phyloP scores from a whole-genome alignment of 345 rosid species.

The Corchorus capsularis region DNA sequence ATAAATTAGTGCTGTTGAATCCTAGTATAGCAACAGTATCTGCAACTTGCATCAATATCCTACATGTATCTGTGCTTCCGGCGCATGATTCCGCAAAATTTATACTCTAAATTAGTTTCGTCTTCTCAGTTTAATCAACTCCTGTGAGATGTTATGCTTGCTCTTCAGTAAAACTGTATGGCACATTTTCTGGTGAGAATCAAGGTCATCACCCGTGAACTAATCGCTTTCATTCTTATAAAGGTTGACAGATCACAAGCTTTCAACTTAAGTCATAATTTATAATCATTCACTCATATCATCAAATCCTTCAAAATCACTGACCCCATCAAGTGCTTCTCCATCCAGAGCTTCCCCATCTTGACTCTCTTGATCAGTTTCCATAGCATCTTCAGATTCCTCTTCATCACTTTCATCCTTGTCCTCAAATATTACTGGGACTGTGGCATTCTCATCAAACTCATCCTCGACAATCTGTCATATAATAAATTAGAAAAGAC shows the following conservation, averaged over 20 bases:
- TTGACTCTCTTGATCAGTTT: constrained; percentile 37
- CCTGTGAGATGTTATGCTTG: background rate
- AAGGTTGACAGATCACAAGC: background rate
- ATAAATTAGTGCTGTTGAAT: background rate
- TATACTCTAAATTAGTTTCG: background rate
- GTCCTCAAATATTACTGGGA: constrained; percentile 70
- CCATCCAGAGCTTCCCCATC: constrained; percentile 40
- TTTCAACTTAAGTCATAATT: background rate
- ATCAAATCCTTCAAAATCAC: constrained; percentile 53
- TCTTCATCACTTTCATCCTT: constrained; percentile 73
- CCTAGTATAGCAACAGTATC: background rate
- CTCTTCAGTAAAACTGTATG: background rate
- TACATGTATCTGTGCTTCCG: background rate
- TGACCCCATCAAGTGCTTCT: constrained; percentile 23
- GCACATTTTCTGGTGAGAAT: background rate
- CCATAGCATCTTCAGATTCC: constrained; percentile 64
- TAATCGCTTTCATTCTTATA: background rate
- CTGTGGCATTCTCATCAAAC: constrained; percentile 42
- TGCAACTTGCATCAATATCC: background rate
- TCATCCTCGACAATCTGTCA: constrained; percentile 57
- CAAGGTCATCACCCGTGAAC: background rate
- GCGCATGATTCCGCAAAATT: background rate
- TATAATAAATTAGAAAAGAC: background rate
- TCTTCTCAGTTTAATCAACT: background rate
- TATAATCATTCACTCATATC: constrained; percentile 53